A percentile compares a stretch with the other conserved stretches of the same genome.
phyloP scores from a whole-genome alignment of 208 protist species.

The Kentomonas sorsogonicus region DNA sequence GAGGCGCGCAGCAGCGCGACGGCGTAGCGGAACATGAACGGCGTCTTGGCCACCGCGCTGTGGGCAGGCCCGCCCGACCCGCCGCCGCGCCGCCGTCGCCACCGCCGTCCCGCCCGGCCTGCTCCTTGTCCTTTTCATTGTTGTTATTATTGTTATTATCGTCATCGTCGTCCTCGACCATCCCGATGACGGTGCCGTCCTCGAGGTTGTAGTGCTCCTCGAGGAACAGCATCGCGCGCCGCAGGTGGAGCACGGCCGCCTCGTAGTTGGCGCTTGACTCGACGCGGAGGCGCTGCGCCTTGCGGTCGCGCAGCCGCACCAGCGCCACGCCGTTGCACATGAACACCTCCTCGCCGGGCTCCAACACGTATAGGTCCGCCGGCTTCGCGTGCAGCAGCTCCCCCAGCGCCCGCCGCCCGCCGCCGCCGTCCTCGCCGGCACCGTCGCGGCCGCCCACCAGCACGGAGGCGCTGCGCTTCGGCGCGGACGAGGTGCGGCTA shows the following conservation, averaged over 20 bases:
- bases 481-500: background rate
- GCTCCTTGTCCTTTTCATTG: constrained; percentile 1
- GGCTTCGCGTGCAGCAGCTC: constrained; percentile 4
- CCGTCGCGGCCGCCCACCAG: background rate
- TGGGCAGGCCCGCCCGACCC: background rate
- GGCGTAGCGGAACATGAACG: constrained; percentile 52
- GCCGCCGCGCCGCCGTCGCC: constrained; percentile 2
- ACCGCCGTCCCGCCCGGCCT: background rate
- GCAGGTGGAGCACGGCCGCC: constrained; percentile 57
- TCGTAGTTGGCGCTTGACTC: constrained; percentile 47
- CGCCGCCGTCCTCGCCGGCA: background rate
- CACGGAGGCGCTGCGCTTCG: too few species aligned
- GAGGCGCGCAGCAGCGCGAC: constrained; percentile 65
- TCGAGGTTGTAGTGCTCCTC: constrained; percentile 81
- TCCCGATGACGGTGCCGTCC: constrained; percentile 29
- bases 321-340: constrained; percentile 70
- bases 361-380: constrained; percentile 31
- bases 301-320: constrained; percentile 33
- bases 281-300: constrained; percentile 31
- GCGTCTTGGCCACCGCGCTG: constrained; percentile 18
- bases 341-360: constrained; percentile 54
- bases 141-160: constrained; percentile 4
- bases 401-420: constrained; percentile 24
- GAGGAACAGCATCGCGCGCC: constrained; percentile 80
- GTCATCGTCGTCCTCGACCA: constrained; percentile 12